Evolutionary conservation across 257 asterid species (phyloP).

Genomic region (Anisodus tanguticus): DNA sequence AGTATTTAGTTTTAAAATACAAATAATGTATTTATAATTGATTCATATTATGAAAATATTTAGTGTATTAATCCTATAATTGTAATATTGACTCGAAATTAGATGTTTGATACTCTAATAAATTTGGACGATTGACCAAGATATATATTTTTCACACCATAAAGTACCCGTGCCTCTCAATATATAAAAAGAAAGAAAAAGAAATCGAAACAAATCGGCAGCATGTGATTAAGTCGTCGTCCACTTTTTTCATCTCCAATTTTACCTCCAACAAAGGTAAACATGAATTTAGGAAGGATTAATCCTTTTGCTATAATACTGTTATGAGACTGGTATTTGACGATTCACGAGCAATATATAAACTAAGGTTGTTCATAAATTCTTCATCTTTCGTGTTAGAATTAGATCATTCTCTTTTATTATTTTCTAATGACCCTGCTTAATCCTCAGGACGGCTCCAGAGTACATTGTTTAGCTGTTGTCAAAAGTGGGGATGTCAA

Average conservation of each 20-base stretch:
- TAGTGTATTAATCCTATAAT: too few relatives aligned
- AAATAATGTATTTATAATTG: too few relatives aligned
- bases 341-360: background rate
- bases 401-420: slow-evolving; percentile 12
- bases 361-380: too few relatives aligned
- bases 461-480: slow-evolving; percentile 70
- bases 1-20: too few relatives aligned
- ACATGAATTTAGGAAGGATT: background rate
- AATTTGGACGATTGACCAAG: background rate
- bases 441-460: slow-evolving; percentile 52
- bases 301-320: background rate
- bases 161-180: too few relatives aligned
- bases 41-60: too few relatives aligned
- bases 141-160: too few relatives aligned
- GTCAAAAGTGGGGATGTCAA: slow-evolving; percentile 74
- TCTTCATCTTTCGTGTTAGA: background rate
- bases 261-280: too few relatives aligned
- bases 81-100: background rate
- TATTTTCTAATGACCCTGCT: slow-evolving; percentile 33
- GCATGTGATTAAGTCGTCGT: too few relatives aligned
- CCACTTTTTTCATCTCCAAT: too few relatives aligned
- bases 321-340: background rate
- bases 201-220: too few relatives aligned
- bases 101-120: background rate
- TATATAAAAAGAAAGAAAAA: too few relatives aligned